These are phyloP conservation scores for Scortechinia acanthostroma DNA, from an alignment of 2,329 filamentous ascomycete species.

Conservation along the genomic window DNA sequence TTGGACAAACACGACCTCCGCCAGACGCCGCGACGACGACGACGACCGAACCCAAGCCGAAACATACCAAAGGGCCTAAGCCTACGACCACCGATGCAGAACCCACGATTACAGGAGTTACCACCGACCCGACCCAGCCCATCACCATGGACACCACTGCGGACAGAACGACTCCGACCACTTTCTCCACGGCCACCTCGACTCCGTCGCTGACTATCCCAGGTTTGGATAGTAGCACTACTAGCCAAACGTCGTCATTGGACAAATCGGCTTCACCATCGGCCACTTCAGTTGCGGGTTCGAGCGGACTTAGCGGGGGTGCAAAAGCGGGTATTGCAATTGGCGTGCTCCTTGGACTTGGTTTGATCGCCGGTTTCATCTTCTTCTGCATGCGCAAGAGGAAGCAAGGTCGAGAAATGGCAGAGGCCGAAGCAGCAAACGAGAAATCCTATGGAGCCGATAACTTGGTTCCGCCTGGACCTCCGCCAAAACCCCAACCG, in stretches of 20 bases:
- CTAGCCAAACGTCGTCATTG: no score
- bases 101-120: not conserved
- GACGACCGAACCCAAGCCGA: no score
- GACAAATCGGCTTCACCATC: not conserved
- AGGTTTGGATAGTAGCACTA: no score
- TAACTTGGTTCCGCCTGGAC: not conserved
- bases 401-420: conserved; percentile 31
- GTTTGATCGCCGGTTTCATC: conserved; percentile 40
- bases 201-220: no score
- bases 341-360: conserved; percentile 40
- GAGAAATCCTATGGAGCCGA: conserved; percentile 24
- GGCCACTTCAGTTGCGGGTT: not conserved
- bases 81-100: not conserved
- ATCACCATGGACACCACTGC: not conserved
- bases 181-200: not conserved
- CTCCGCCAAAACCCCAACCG: conserved; percentile 5
- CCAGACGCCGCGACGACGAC: no score
- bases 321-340: not conserved
- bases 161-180: not conserved
- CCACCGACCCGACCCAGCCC: no score
- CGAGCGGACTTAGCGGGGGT: not conserved
- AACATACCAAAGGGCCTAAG: not conserved
- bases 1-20: no score
- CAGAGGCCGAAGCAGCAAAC: conserved; percentile 25
- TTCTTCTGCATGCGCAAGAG: conserved; percentile 47